Evolutionary conservation across 495 filamentous ascomycete species (phyloP), one percentile per base, ranked within the genome.

Genomic region (Talaromyces stipitatus): DNA sequence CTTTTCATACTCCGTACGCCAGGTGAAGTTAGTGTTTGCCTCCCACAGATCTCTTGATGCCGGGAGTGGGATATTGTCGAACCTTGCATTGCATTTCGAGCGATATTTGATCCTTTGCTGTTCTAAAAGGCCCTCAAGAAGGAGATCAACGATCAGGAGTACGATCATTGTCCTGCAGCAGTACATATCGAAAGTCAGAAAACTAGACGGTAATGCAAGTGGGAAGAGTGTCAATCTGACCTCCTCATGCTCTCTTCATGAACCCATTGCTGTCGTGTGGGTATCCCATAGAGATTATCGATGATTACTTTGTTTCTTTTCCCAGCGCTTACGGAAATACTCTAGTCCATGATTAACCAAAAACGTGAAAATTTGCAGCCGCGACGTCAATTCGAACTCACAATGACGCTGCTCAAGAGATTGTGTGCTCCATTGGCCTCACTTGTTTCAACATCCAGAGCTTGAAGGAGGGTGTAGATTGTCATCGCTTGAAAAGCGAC

Each of bases 1-100:
- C 23, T 23, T 38, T 41, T 55, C 54, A 45, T 28, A 55, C 23
- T 55, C 54, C 18, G 24, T 46, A 11, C 54, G 33, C 54, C 54
- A 55, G 36, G 33, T 26, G 7, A 55, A 55, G 18, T 46, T 55
- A 27, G 33, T 18, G 8, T 27, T 16, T 45, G 54, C 54, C 18
- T 55, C 54, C 54, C 54, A 55, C 9, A 55, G 23, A 20, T 55
- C 38, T 20, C 54, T 20, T 45, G 54, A 38, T 30, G 54, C 54
- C n/a, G 54, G 54, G 10, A 55, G 54, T 16, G 36, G 54, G 23
- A 55, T 46, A 22, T 16, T 36, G 16, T 54, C 33, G 24, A 55
- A 43, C 16, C 23, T 12, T 5, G n/a, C n/a, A 20, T 20, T 11
- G 12, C 54, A 55, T 46, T 18, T 10, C 18, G 52, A 54, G 22